Evolutionary conservation across 176 grass and related monocot species (phyloP), one percentile per base, ranked within the genome.

Genomic region (Poa pratensis): DNA sequence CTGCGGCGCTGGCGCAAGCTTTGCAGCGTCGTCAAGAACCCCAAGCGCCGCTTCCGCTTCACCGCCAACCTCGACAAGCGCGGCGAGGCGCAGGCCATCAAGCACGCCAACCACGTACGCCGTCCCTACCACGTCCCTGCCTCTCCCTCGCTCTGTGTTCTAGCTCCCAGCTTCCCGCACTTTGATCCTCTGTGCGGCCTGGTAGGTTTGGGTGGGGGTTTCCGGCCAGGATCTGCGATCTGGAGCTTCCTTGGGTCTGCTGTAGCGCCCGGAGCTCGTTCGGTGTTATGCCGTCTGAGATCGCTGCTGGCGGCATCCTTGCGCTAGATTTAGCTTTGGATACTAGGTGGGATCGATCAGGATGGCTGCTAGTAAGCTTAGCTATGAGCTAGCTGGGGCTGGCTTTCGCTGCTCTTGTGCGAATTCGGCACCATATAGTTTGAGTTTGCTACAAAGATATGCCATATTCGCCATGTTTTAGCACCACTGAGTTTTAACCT

Each of bases 41-140:
- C 96, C 82, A 98, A 95, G 89, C 86, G 96, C 0, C 86, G 96
- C 1, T 98, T 98, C 82, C 89, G 96, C 20, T 98, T 98, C 86
- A 98, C 96, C 19, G 93, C 96, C 73, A 98, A 98, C 92, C 92
- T 98, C 73, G 89, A 88, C 30, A 98, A 94, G 87, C 93, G 93
- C 64, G 89, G 72, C 34, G 89, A 98, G 85, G 93, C 85, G 10
- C 69, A 91, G 87, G 91, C 91, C 68, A 93, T 95, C 90, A 98
- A 92, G 86, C 89, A 89, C 65, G 90, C 93, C 54, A 98, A 95
- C 80, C 89, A 94, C 49, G 96, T 98, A 6, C 59, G 84, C 46
- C 3, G 3, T 3, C 46, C 13, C 46, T 1, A 35, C 34, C 34
- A 35, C 34, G 34, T 35, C 34, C 34, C 34, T 35, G 34, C 34